Evolutionary conservation across 1,284 basidiomycete genomes (phyloP).

Genomic region (Trametes sp.): DNA sequence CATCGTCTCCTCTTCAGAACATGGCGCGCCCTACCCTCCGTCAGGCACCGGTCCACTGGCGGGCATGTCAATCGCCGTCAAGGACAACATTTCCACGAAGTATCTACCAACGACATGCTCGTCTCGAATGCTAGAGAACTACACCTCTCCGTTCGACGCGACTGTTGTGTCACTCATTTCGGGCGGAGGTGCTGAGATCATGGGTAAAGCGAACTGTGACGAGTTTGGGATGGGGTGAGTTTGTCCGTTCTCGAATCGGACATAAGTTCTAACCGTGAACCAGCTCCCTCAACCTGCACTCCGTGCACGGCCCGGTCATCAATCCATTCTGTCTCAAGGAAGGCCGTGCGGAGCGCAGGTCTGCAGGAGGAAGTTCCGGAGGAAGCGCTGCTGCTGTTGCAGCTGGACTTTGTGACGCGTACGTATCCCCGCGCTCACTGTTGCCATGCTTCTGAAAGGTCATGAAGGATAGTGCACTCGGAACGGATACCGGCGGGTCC

Average conservation of each 20-base stretch:
- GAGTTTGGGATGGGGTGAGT: constrained; percentile 97
- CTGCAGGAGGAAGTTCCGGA: constrained; percentile 86
- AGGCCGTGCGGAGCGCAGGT: constrained; percentile 53
- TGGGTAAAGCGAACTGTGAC: constrained; percentile 95
- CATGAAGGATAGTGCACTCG: constrained; percentile 72
- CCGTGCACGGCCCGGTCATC: constrained; percentile 76
- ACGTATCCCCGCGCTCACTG: constrained; percentile 40
- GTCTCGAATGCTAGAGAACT: constrained; percentile 78
- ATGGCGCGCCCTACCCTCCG: constrained; percentile 15
- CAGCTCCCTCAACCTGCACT: constrained; percentile 79
- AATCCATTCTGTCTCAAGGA: constrained; percentile 66
- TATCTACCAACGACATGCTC: constrained; percentile 81
- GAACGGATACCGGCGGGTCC: constrained; percentile 96
- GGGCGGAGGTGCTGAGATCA: constrained; percentile 72
- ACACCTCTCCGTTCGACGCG: constrained; percentile 86
- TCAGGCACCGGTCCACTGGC: constrained; percentile 42
- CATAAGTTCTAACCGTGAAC: constrained; percentile 26
- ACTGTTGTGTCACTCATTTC: constrained; percentile 79
- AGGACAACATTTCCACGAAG: constrained; percentile 86
- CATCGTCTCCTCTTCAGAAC: constrained; percentile 46
- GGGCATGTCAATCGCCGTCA: constrained; percentile 69
- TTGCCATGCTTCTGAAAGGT: constrained; percentile 2
- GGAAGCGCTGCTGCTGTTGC: constrained; percentile 87
- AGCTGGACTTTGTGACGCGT: constrained; percentile 83
- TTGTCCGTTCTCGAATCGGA: constrained; percentile 31